Evolutionary conservation across 495 filamentous ascomycete genomes (phyloP).

Genomic region (Aspergillus avenaceus): DNA sequence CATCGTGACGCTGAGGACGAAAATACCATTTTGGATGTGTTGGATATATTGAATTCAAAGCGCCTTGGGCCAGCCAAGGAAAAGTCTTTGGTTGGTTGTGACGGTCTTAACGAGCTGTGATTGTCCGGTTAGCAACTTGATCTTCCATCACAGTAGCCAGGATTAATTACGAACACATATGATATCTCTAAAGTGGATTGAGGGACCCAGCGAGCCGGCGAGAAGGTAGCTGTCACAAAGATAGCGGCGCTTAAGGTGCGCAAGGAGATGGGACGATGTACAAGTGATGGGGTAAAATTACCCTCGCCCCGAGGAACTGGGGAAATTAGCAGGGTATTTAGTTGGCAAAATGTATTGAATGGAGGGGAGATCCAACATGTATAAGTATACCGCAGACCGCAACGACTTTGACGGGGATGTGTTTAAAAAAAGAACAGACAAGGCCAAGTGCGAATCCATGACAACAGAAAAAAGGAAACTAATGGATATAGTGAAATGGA

Average conservation of each 20-base stretch:
- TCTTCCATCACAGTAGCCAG: too few species aligned
- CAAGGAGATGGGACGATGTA: neutral
- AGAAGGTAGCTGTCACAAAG: too few species aligned
- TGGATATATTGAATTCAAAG: neutral
- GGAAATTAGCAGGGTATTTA: constrained; percentile 9
- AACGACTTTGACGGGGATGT: neutral
- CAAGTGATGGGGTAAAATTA: neutral
- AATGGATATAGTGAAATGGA: neutral
- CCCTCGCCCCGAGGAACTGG: neutral
- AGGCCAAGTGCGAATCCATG: constrained; percentile 1
- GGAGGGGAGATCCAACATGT: constrained; percentile 8
- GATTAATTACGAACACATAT: too few species aligned
- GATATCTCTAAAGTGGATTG: too few species aligned
- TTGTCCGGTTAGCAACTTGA: too few species aligned
- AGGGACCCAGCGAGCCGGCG: too few species aligned
- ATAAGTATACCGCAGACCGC: constrained; percentile 10
- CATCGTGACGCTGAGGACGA: too few species aligned
- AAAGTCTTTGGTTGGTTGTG: neutral
- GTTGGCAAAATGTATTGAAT: neutral
- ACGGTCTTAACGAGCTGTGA: too few species aligned
- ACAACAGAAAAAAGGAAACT: neutral
- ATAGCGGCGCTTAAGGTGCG: neutral
- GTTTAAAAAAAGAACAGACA: constrained; percentile 10
- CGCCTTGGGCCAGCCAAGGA: constrained; percentile 2
- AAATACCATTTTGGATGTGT: too few species aligned